Evolutionary conservation across 257 asterid genomes (phyloP).

Genomic region (Lavandula angustifolia): DNA sequence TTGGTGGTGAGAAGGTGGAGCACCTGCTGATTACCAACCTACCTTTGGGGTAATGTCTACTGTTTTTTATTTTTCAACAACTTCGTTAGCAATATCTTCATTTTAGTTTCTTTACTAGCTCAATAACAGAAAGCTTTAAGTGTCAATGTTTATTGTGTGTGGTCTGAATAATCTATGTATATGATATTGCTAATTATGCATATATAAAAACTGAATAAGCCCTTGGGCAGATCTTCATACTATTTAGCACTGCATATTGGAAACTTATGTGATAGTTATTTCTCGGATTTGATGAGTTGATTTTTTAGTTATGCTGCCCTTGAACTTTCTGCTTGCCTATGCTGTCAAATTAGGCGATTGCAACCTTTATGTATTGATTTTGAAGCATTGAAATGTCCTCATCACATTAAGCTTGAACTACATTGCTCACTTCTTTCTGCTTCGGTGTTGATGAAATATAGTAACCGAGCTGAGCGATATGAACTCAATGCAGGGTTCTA

Average conservation of each 20-base stretch:
- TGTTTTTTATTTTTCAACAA: not conserved
- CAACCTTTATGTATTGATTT: not conserved
- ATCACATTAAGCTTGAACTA: no score
- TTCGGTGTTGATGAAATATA: not conserved
- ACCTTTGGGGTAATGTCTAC: slow-evolving; percentile 68
- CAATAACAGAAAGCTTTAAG: not conserved
- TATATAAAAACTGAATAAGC: no score
- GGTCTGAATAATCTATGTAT: not conserved
- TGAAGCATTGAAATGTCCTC: not conserved
- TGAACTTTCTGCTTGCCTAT: not conserved
- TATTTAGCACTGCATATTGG: no score
- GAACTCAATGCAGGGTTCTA: slow-evolving; percentile 41
- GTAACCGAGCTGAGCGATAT: not conserved
- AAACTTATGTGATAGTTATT: no score
- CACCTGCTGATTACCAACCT: slow-evolving; percentile 95
- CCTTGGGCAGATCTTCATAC: no score
- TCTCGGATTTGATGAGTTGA: no score
- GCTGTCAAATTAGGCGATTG: not conserved
- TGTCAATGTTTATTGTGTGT: not conserved
- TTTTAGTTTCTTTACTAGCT: not conserved
- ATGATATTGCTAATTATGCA: not conserved
- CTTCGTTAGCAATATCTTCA: not conserved
- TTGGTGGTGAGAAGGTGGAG: slow-evolving; percentile 85
- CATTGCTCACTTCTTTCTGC: not conserved
- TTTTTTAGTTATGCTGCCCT: no score